phyloP scores from a whole-genome alignment of 2,329 filamentous ascomycete species.

The Talaromyces sp. region DNA sequence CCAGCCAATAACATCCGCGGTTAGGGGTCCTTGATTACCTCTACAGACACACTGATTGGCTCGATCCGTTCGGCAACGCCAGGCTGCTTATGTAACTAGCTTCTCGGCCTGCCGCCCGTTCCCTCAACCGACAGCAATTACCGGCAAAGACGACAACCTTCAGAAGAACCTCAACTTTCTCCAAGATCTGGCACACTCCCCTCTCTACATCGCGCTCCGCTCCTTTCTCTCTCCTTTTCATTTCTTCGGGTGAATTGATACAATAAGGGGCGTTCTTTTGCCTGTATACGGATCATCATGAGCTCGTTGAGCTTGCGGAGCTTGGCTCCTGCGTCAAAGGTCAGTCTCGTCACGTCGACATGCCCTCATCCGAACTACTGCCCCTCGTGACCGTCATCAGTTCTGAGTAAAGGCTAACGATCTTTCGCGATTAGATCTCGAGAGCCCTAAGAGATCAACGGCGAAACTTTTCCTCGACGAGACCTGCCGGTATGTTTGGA shows the following conservation, averaged over 20 bases:
- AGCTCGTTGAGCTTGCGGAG: conserved; percentile 51
- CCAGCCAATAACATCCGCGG: conserved; percentile 30
- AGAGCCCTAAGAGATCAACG: conserved; percentile 61
- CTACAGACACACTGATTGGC: conserved; percentile 34
- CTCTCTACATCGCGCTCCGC: conserved; percentile 20
- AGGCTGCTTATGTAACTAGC: conserved; percentile 35
- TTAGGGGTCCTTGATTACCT: conserved; percentile 38
- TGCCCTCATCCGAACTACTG: conserved; percentile 9
- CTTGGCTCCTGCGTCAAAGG: conserved; percentile 49
- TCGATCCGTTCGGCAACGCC: conserved; percentile 33
- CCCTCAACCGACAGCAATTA: conserved; percentile 23
- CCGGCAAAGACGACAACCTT: conserved; percentile 10
- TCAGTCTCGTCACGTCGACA: conserved; percentile 32
- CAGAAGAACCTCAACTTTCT: conserved; percentile 11
- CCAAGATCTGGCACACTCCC: conserved; percentile 19
- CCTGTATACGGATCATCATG: conserved; percentile 40
- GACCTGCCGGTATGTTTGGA: conserved; percentile 64
- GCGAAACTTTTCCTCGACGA: conserved; percentile 83
- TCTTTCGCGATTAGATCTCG: conserved; percentile 54
- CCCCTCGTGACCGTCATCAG: conserved; percentile 18
- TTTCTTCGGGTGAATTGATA: conserved; percentile 24
- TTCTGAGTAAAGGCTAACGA: conserved; percentile 25
- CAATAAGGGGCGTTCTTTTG: conserved; percentile 18
- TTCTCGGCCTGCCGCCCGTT: conserved; percentile 20
- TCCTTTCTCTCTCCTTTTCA: conserved; percentile 24